Percentiles rank a stretch among this genome's conserved stretches.
Conservation (phyloP, 331 rosid species). For the Spiraea crenata region DNA sequence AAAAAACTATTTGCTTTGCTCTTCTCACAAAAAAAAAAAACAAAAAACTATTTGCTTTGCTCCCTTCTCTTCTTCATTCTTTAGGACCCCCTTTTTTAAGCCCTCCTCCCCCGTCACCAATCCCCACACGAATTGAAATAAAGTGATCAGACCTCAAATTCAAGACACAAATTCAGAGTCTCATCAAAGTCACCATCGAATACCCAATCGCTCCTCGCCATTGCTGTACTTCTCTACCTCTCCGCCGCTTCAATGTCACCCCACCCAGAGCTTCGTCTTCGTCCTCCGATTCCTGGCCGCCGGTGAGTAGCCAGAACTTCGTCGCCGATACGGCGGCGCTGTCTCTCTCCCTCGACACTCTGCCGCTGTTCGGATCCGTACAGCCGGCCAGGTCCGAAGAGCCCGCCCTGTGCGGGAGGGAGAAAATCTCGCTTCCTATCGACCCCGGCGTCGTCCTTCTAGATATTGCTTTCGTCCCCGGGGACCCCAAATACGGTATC, state of each 20-base stretch:
- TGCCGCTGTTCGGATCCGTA: conserved; percentile 28
- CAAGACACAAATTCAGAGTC: no score
- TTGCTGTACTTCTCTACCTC: conserved; percentile 29
- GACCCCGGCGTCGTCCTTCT: conserved; percentile 98
- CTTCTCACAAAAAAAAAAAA: no score
- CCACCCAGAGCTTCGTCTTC: conserved; percentile 45
- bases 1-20: no score
- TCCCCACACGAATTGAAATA: no score
- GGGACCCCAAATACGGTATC: conserved; percentile 63
- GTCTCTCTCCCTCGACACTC: conserved; percentile 47
- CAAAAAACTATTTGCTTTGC: no score
- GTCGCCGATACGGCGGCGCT: conserved; percentile 62
- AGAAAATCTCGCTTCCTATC: conserved; percentile 71
- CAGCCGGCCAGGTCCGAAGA: conserved; percentile 60
- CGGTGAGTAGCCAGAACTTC: conserved; percentile 53
- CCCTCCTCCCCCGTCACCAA: no score
- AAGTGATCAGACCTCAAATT: no score
- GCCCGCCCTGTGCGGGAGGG: conserved; percentile 71
- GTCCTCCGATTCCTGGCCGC: conserved; percentile 25
- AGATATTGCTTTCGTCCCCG: conserved; percentile 91
- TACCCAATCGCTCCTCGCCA: conserved; percentile 34
- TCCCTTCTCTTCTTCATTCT: no score
- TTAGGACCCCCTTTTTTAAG: no score
- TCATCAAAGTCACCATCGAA: conserved; percentile 32
- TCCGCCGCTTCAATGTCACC: conserved; percentile 10